phyloP scores from a whole-genome alignment of 129 eudicot species.

The Scalesia atractyloides region DNA sequence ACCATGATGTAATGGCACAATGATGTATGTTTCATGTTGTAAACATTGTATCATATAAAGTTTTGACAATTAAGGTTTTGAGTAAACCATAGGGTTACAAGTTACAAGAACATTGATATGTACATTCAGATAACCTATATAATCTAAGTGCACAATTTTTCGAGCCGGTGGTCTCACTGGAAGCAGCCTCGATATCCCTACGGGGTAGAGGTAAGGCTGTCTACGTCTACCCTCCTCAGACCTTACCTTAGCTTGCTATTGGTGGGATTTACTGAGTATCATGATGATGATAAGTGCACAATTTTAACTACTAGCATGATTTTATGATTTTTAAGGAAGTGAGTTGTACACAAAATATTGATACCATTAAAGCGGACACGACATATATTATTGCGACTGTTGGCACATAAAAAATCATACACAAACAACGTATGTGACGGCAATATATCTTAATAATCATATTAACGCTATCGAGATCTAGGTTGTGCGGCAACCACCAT shows the following conservation, averaged over 20 bases:
- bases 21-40: conserved; percentile 12
- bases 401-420: conserved; percentile 32
- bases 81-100: not conserved
- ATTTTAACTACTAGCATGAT: not conserved
- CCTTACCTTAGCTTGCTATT: too few relatives aligned
- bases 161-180: too few relatives aligned
- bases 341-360: conserved; percentile 7
- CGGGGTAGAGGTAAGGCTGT: too few relatives aligned
- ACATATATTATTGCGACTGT: conserved; percentile 34
- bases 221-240: too few relatives aligned
- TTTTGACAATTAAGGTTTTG: conserved; percentile 11
- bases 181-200: too few relatives aligned
- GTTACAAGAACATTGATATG: not conserved
- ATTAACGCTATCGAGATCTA: conserved; percentile 4
- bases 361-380: conserved; percentile 17
- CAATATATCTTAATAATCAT: conserved; percentile 35
- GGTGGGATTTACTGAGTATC: too few relatives aligned
- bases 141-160: too few relatives aligned
- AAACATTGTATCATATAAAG: conserved; percentile 11
- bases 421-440: conserved; percentile 38
- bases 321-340: not conserved
- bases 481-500: not conserved
- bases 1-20: not conserved
- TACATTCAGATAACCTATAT: not conserved
- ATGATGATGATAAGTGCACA: too few relatives aligned